Conservation (phyloP, 768 basidiomycete genomes). For the Hygrocybe coccinea region DNA sequence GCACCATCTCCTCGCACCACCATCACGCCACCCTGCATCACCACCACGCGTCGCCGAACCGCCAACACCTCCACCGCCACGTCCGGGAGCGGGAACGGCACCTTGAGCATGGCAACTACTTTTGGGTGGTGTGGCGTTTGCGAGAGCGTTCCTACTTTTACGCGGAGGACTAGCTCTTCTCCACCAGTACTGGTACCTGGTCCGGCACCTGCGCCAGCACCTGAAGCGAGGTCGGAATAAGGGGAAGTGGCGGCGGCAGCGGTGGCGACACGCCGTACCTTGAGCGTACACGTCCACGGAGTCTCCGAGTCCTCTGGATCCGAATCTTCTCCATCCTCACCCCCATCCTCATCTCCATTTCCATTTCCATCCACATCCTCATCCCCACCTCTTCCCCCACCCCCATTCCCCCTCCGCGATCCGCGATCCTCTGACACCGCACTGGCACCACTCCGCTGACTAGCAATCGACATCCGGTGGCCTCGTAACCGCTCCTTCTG, state of each 20-base stretch:
- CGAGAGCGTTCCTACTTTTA: conserved; percentile 79
- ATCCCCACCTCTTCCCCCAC: conserved; percentile 8
- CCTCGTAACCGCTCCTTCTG: conserved; percentile 4
- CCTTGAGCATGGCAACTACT: conserved; percentile 84
- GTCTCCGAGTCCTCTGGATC: conserved; percentile 97
- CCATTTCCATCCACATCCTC: neutral
- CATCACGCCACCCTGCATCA: conserved; percentile 28
- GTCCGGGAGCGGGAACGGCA: conserved; percentile 85
- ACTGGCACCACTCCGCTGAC: neutral
- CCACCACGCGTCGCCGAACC: conserved; percentile 46
- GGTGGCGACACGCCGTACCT: conserved; percentile 48
- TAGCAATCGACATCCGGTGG: conserved; percentile 4
- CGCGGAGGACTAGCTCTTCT: conserved; percentile 28
- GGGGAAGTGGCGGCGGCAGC: neutral
- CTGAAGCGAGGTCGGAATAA: conserved; percentile 6
- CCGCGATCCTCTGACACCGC: conserved; percentile 10
- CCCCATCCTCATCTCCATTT: conserved; percentile 13
- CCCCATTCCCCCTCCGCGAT: conserved; percentile 2
- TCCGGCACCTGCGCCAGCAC: conserved; percentile 7
- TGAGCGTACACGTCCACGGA: conserved; percentile 88
- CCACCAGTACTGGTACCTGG: conserved; percentile 14
- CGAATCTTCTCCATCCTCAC: conserved; percentile 70
- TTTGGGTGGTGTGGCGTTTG: conserved; percentile 97
- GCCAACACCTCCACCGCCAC: conserved; percentile 63
- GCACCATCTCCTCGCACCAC: conserved; percentile 14